Evolutionary conservation across 1,284 basidiomycete species (phyloP).

Genomic region (Polyporus tsugae): DNA sequence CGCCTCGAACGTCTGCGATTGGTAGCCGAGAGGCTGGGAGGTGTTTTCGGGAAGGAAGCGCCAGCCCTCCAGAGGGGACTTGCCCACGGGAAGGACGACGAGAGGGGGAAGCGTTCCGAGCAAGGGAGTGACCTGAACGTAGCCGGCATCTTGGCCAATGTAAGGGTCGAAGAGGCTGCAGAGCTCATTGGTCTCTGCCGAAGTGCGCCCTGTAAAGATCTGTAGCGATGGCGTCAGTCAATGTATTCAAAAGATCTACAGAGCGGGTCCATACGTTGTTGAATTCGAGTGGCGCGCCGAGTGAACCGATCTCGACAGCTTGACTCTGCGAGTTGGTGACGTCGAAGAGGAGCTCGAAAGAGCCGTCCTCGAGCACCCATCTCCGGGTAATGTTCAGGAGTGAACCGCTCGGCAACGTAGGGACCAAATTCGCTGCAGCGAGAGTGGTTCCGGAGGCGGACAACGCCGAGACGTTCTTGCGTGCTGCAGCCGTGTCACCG

Average conservation of each 20-base stretch:
- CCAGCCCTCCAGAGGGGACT: conserved; percentile 67
- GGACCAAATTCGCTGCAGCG: conserved; percentile 57
- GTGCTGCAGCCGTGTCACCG: conserved; percentile 56
- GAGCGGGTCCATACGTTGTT: conserved; percentile 53
- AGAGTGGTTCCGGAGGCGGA: conserved; percentile 52
- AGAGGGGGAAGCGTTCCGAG: conserved; percentile 63
- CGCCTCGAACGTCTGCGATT: conserved; percentile 68
- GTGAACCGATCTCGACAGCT: conserved; percentile 62
- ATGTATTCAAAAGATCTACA: background rate
- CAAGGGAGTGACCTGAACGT: conserved; percentile 59
- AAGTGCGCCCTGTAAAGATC: conserved; percentile 66
- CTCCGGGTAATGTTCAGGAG: conserved; percentile 60
- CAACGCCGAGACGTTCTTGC: conserved; percentile 50
- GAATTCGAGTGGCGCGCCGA: conserved; percentile 63
- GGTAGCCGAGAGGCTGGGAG: conserved; percentile 55
- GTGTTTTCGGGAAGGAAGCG: conserved; percentile 62
- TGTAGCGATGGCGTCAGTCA: conserved; percentile 25
- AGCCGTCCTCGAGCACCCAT: conserved; percentile 55
- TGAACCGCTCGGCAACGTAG: conserved; percentile 55
- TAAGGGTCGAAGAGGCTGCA: conserved; percentile 69
- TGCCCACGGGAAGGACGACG: conserved; percentile 55
- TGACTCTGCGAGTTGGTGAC: conserved; percentile 56
- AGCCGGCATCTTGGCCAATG: conserved; percentile 65
- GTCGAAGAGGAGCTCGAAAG: conserved; percentile 59
- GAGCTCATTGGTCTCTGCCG: conserved; percentile 58